Evolutionary conservation across 371 early-diverging fungal genomes (phyloP).

Genomic region (Mortierella sp.): DNA sequence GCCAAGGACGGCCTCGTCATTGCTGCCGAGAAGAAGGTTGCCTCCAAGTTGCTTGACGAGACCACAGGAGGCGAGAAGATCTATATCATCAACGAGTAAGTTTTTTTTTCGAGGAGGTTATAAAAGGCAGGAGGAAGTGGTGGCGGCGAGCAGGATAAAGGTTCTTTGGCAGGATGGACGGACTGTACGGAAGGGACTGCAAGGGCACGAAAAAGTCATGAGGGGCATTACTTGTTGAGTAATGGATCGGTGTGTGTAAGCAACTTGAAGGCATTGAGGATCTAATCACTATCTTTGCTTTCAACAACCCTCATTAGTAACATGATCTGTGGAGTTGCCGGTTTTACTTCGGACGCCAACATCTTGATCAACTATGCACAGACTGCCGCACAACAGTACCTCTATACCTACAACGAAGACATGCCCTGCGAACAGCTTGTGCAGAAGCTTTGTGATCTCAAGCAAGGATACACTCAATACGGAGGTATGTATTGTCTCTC

Average conservation of each 20-base stretch:
- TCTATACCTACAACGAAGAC: conserved; percentile 88
- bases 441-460: conserved; percentile 94
- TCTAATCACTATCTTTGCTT: background rate
- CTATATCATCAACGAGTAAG: conserved; percentile 94
- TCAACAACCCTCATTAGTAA: conserved; percentile 63
- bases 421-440: conserved; percentile 97
- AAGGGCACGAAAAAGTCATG: background rate
- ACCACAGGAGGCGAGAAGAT: conserved; percentile 94
- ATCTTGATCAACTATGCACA: conserved; percentile 95
- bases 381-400: conserved; percentile 91
- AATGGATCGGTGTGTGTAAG: background rate
- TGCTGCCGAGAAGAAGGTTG: conserved; percentile 97
- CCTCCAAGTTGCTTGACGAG: conserved; percentile 93
- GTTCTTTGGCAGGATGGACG: background rate
- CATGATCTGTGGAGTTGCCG: conserved; percentile 98
- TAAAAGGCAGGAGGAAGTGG: too few relatives aligned
- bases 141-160: background rate
- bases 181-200: background rate
- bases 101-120: background rate
- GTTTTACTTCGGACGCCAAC: conserved; percentile 98
- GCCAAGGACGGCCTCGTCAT: conserved; percentile 97
- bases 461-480: conserved; percentile 99
- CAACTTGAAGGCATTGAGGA: background rate
- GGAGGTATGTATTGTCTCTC: conserved; percentile 73
- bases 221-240: background rate